Evolutionary conservation across 1,284 basidiomycete species (phyloP).

Genomic region (Rhodotorula sp.): DNA sequence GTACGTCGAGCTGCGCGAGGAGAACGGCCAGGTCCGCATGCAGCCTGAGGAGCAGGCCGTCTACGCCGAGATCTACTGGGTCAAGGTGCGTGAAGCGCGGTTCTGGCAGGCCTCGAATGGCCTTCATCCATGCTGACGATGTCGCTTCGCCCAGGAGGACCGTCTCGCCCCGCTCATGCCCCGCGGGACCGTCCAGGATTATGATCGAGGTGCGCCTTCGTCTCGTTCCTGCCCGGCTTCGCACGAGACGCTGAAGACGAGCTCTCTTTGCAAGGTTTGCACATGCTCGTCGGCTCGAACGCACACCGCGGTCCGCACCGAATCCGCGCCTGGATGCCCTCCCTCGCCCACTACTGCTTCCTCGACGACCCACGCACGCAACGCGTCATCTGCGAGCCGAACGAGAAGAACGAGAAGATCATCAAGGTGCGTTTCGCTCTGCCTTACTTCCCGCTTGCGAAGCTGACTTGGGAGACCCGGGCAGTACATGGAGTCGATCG

Average conservation of each 20-base stretch:
- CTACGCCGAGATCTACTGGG: constrained; percentile 58
- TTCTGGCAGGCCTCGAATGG: too few species aligned
- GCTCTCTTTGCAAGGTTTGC: constrained; percentile 50
- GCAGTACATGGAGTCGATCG: constrained; percentile 42
- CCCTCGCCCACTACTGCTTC: constrained; percentile 57
- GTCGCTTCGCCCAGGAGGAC: constrained; percentile 46
- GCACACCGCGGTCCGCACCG: constrained; percentile 36
- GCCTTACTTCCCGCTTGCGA: not conserved
- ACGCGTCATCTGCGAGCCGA: constrained; percentile 57
- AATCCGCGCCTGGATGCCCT: constrained; percentile 57
- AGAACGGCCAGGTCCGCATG: constrained; percentile 46
- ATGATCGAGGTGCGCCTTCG: constrained; percentile 58
- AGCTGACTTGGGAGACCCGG: not conserved
- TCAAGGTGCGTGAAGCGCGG: constrained; percentile 47
- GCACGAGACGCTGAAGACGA: constrained; percentile 44
- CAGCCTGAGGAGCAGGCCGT: constrained; percentile 61
- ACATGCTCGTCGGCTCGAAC: constrained; percentile 43
- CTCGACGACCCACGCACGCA: constrained; percentile 56
- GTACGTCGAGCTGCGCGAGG: constrained; percentile 18
- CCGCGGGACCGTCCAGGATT: constrained; percentile 51
- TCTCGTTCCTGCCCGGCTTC: constrained; percentile 39
- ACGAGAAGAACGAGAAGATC: constrained; percentile 42
- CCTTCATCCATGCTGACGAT: too few species aligned
- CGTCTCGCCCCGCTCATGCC: constrained; percentile 41
- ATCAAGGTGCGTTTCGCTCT: constrained; percentile 21